phyloP scores from a whole-genome alignment of 1,284 basidiomycete species.

The Veloboletus limbatus region DNA sequence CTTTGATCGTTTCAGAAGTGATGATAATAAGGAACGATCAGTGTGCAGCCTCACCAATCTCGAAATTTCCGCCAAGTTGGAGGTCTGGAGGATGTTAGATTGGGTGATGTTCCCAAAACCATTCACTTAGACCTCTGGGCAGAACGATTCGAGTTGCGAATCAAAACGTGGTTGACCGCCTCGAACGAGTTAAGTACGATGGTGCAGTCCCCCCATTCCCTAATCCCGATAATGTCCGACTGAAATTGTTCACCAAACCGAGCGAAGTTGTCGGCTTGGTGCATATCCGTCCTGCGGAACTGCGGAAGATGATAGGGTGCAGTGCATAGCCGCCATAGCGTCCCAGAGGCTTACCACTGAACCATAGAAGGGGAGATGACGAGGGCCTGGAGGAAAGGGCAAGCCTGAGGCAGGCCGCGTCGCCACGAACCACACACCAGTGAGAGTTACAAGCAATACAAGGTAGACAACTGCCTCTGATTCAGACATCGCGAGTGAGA shows the following conservation, averaged over 20 bases:
- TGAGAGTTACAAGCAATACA: not conserved
- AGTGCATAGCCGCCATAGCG: too few relatives aligned
- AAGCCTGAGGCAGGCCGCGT: not conserved
- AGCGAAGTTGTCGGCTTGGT: slow-evolving; percentile 10
- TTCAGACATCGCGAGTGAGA: not conserved
- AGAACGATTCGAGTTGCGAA: slow-evolving; percentile 7
- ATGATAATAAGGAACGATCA: not conserved
- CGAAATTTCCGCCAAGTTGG: slow-evolving; percentile 5
- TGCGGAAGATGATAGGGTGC: too few relatives aligned
- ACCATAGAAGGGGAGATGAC: slow-evolving; percentile 5
- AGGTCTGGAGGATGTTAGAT: not conserved
- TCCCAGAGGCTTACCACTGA: slow-evolving; percentile 6
- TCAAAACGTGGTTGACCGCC: slow-evolving; percentile 5
- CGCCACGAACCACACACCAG: not conserved
- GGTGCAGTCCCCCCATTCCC: slow-evolving; percentile 6
- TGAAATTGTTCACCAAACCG: slow-evolving; percentile 7
- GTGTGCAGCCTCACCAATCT: slow-evolving; percentile 1
- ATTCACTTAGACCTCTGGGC: slow-evolving; percentile 2
- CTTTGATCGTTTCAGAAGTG: not conserved
- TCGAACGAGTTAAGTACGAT: slow-evolving; percentile 10
- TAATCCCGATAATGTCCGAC: slow-evolving; percentile 9
- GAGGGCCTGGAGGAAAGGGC: slow-evolving; percentile 9
- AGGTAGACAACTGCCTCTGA: not conserved
- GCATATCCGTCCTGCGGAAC: slow-evolving; percentile 7
- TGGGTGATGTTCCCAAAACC: too few relatives aligned